Evolutionary conservation across 2,329 filamentous ascomycete genomes (phyloP).

Genomic region (Ophiocordyceps camponoti-leonardi): DNA sequence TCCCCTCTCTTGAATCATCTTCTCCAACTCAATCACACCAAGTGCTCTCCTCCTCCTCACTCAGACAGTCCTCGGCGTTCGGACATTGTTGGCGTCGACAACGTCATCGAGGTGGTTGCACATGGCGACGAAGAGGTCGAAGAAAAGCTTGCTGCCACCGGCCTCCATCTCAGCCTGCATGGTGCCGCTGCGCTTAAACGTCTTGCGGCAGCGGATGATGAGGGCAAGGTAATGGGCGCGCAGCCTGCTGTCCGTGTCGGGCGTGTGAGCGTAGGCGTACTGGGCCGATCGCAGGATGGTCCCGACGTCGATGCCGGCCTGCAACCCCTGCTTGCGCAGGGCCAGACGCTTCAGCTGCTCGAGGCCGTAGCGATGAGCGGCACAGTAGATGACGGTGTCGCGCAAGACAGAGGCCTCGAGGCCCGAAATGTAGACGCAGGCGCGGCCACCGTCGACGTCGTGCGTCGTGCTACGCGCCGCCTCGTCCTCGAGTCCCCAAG

Average conservation of each 20-base stretch:
- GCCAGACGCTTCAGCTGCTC: constrained; percentile 84
- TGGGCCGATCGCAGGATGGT: constrained; percentile 84
- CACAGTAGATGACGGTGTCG: constrained; percentile 90
- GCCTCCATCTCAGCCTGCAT: constrained; percentile 98
- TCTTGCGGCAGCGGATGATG: constrained; percentile 93
- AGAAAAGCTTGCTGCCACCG: constrained; percentile 81
- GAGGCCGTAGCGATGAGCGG: constrained; percentile 77
- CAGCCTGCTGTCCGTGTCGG: constrained; percentile 78
- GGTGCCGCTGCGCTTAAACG: constrained; percentile 94
- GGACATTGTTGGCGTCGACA: constrained; percentile 63
- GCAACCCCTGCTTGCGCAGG: constrained; percentile 86
- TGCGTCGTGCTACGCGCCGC: constrained; percentile 23
- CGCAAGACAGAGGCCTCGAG: constrained; percentile 64
- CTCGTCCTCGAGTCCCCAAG: constrained; percentile 73
- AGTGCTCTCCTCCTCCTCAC: constrained; percentile 3
- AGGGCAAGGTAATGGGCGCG: constrained; percentile 94
- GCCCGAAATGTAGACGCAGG: constrained; percentile 53
- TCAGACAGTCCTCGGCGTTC: constrained; percentile 40
- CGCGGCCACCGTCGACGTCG: constrained; percentile 26
- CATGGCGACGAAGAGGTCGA: constrained; percentile 95
- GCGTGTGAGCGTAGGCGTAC: constrained; percentile 91
- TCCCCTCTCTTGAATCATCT: background rate
- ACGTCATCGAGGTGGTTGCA: constrained; percentile 97
- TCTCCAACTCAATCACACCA: background rate
- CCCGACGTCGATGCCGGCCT: constrained; percentile 79